These are phyloP conservation scores for Coniosporium apollinis DNA, from an alignment of 495 filamentous ascomycete genomes.

Conservation along the genomic window DNA sequence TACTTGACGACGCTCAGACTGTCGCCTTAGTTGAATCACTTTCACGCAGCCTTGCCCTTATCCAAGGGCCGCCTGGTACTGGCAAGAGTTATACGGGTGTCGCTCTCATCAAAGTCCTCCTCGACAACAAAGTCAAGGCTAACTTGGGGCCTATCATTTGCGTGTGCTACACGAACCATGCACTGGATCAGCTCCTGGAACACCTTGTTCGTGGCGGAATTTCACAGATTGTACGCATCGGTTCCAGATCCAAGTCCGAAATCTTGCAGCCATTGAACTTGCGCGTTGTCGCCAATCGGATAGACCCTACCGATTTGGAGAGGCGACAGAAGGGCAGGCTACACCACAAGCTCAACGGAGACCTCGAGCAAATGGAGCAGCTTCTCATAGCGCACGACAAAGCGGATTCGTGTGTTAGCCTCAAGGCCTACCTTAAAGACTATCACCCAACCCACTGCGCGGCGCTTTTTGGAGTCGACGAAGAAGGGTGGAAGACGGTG, in stretches of 20 bases:
- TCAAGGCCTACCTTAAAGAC: slow-evolving; percentile 7
- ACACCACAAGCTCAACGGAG: slow-evolving; percentile 15
- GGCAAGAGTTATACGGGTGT: slow-evolving; percentile 53
- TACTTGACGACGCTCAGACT: slow-evolving; percentile 43
- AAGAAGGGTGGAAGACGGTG: slow-evolving; percentile 15
- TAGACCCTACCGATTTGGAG: slow-evolving; percentile 27
- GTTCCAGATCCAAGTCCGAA: slow-evolving; percentile 46
- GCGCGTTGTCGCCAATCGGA: slow-evolving; percentile 17
- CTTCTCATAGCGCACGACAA: slow-evolving; percentile 16
- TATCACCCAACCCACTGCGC: slow-evolving; percentile 3
- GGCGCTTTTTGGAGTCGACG: slow-evolving; percentile 16
- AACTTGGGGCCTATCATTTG: slow-evolving; percentile 48
- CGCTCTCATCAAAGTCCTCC: slow-evolving; percentile 42
- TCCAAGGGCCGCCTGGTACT: slow-evolving; percentile 72
- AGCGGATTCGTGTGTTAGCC: slow-evolving; percentile 6
- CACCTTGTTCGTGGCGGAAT: slow-evolving; percentile 39
- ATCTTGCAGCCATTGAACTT: slow-evolving; percentile 32
- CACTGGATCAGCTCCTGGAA: slow-evolving; percentile 57
- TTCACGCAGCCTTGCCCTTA: slow-evolving; percentile 38
- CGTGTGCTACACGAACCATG: slow-evolving; percentile 61
- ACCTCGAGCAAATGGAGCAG: slow-evolving; percentile 12
- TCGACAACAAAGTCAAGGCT: slow-evolving; percentile 35
- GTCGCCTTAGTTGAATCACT: slow-evolving; percentile 39
- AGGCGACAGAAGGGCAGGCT: slow-evolving; percentile 17
- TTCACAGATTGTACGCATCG: slow-evolving; percentile 51